Conservation (phyloP, 345 rosid species). For the Salix arbutifolia region DNA sequence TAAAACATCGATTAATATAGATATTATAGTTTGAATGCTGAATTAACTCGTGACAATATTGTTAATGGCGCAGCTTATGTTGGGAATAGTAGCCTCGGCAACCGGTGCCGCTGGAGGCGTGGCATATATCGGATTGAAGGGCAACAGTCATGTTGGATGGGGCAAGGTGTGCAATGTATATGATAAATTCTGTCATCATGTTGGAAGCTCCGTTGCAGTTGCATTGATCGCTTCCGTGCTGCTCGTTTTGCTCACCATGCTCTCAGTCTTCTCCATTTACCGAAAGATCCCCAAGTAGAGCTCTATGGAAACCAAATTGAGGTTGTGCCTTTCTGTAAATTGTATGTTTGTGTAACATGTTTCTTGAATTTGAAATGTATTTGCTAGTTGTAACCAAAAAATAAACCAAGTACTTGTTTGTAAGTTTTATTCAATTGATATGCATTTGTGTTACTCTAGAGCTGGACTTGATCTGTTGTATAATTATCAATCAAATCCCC, state of each 20-base stretch:
- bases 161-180: constrained; percentile 46
- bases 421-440: no score
- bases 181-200: constrained; percentile 60
- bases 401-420: no score
- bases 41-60: not conserved
- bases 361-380: no score
- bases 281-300: constrained; percentile 3
- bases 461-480: no score
- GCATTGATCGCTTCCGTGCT: constrained; percentile 52
- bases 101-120: constrained; percentile 72
- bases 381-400: no score
- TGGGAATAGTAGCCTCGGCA: constrained; percentile 75
- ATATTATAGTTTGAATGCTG: no score
- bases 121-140: constrained; percentile 63
- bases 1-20: no score
- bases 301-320: no score
- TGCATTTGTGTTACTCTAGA: no score
- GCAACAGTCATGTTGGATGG: constrained; percentile 55
- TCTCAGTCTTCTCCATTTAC: constrained; percentile 40
- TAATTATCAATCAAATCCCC: no score
- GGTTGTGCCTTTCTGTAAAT: no score
- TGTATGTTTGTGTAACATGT: no score
- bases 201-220: constrained; percentile 40
- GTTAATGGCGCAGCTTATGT: constrained; percentile 42
- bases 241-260: constrained; percentile 49